Evolutionary conservation across 129 eudicot species (phyloP), one percentile per base, ranked within the genome.

Genomic region (Pittosporum tobira): DNA sequence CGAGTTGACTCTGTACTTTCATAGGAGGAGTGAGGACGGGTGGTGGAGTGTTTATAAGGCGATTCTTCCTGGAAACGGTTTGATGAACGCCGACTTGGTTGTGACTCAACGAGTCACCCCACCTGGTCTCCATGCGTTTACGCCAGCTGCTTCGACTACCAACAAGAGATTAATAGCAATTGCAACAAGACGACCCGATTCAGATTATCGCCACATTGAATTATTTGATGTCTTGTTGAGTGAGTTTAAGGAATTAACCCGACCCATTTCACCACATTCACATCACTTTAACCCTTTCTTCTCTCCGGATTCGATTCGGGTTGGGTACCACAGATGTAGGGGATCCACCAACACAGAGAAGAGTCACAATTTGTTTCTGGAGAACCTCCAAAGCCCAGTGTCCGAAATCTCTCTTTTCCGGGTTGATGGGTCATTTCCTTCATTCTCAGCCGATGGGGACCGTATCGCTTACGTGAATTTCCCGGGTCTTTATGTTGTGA

Each of bases 11-110:
- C 13, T 90, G 21, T 90, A 73, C 46, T 90, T 85, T 55, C 95
- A 90, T 29, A 62, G 95, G 56, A 73, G 84, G 31, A 73, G 85
- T 47, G 89, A 78, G 0, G 97, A 90, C 57, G 95, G 89, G 14
- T 90, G 97, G 95, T 90, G 95, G 95, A 85, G 97, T 20, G 62
- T 90, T 43, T 80, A 80, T 38, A 51, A 31, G 62, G 95, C 87
- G 45, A 38, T 42, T 55, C 68, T 90, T 3, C 76, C 77, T 0
- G 29, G 23, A 40, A 28, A 37, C 24, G 71, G 60, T 21, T 12
- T 47, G 7, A 19, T 78, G 15, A 50, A 51, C 9, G 63, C 70
- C 15, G 82, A 75, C 78, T 75, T 95, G 40, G 87, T 90, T 50
- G 65, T 67, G 46, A 84, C 80, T 69, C 75, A 58, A 26, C 81